A percentile compares a stretch with the other conserved stretches of the same genome.
These are phyloP conservation scores for Candida khao-thaluensis DNA, from an alignment of 805 yeast species.

Conservation along the genomic window DNA sequence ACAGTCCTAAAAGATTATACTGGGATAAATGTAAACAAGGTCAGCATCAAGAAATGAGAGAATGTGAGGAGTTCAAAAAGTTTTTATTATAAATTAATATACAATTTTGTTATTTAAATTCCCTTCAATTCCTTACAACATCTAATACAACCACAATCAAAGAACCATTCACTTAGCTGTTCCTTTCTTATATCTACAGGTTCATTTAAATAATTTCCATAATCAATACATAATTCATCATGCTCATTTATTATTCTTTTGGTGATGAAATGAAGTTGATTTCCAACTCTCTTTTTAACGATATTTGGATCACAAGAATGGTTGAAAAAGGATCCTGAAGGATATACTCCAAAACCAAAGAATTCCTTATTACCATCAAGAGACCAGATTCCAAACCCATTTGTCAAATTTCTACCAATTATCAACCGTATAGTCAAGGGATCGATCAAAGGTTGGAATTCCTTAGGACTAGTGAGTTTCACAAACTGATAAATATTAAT, in stretches of 20 bases:
- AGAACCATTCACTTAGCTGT: conserved; percentile 56
- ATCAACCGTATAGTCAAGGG: conserved; percentile 43
- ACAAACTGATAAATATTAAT: conserved; percentile 49
- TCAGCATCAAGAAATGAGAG: conserved; percentile 56
- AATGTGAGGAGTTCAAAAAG: conserved; percentile 61
- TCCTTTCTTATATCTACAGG: conserved; percentile 39
- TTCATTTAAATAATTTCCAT: conserved; percentile 52
- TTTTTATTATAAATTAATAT: conserved; percentile 38
- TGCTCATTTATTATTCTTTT: conserved; percentile 37
- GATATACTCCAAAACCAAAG: conserved; percentile 59
- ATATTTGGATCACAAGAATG: conserved; percentile 65
- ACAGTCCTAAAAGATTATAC: conserved; percentile 57
- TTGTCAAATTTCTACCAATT: conserved; percentile 60
- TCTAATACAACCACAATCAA: conserved; percentile 51
- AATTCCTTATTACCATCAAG: conserved; percentile 48
- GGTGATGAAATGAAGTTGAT: conserved; percentile 44
- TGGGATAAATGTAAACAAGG: conserved; percentile 81
- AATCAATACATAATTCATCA: conserved; percentile 58
- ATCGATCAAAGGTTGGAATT: conserved; percentile 35
- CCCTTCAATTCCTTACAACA: too few species aligned
- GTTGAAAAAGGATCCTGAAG: conserved; percentile 65
- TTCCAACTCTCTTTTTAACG: conserved; percentile 40
- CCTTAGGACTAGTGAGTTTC: conserved; percentile 35
- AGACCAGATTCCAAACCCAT: conserved; percentile 72
- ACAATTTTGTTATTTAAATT: too few species aligned